Evolutionary conservation across 805 yeast genomes (phyloP).

Genomic region (Isabelozyma heimii): DNA sequence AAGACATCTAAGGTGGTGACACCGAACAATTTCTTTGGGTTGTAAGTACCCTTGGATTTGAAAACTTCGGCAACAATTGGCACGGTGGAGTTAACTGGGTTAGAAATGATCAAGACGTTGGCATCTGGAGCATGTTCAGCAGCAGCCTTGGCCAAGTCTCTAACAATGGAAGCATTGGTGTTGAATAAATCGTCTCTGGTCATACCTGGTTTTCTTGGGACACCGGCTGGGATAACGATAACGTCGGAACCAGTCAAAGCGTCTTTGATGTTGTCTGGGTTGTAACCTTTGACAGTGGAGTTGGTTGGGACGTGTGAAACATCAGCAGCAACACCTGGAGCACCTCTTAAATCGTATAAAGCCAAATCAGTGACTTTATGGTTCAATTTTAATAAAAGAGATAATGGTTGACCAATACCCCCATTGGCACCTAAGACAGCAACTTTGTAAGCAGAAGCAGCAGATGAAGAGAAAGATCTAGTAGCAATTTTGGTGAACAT

Average conservation of each 20-base stretch:
- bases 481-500: slow-evolving; percentile 59
- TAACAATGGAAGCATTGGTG: slow-evolving; percentile 93
- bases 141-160: slow-evolving; percentile 83
- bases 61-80: slow-evolving; percentile 94
- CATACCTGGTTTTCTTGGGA: slow-evolving; percentile 99
- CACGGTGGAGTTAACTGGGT: slow-evolving; percentile 97
- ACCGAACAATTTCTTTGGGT: slow-evolving; percentile 91
- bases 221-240: slow-evolving; percentile 95
- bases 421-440: slow-evolving; percentile 84
- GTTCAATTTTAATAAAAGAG: slow-evolving; percentile 74
- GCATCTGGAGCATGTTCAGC: slow-evolving; percentile 86
- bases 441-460: slow-evolving; percentile 65
- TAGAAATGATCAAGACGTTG: slow-evolving; percentile 76
- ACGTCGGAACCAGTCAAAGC: slow-evolving; percentile 82
- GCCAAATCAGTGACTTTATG: slow-evolving; percentile 83
- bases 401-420: slow-evolving; percentile 80
- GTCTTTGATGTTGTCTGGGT: slow-evolving; percentile 70
- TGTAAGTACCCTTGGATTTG: slow-evolving; percentile 80
- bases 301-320: slow-evolving; percentile 91
- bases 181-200: slow-evolving; percentile 96
- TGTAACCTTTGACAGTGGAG: slow-evolving; percentile 83
- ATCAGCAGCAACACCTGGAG: slow-evolving; percentile 97
- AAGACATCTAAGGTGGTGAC: slow-evolving; percentile 92
- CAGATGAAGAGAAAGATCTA: slow-evolving; percentile 67
- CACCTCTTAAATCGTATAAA: slow-evolving; percentile 85